Evolutionary conservation across 2,329 filamentous ascomycete genomes (phyloP).

Genomic region (Monascus ruber): DNA sequence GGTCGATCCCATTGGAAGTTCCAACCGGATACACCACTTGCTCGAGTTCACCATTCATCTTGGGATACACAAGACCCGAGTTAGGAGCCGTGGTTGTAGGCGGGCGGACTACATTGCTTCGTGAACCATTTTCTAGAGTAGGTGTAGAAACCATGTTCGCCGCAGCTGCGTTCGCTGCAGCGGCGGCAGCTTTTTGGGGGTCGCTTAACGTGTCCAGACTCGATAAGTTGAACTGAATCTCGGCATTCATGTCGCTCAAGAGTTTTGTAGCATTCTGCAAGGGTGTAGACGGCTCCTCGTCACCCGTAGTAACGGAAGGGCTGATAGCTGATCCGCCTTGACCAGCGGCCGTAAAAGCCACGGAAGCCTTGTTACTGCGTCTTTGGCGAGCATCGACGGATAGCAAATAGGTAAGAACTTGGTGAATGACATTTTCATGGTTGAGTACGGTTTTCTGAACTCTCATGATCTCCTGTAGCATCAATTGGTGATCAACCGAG

Average conservation of each 20-base stretch:
- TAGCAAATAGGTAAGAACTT: slow-evolving; percentile 58
- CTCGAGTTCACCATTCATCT: slow-evolving; percentile 48
- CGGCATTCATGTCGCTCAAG: slow-evolving; percentile 53
- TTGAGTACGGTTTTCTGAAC: slow-evolving; percentile 61
- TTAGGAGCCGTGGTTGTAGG: slow-evolving; percentile 37
- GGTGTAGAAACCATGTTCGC: slow-evolving; percentile 41
- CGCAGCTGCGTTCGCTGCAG: slow-evolving; percentile 18
- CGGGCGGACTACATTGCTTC: slow-evolving; percentile 32
- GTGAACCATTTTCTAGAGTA: slow-evolving; percentile 40
- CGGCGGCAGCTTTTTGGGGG: slow-evolving; percentile 44
- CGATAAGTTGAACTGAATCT: slow-evolving; percentile 52
- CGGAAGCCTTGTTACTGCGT: slow-evolving; percentile 44
- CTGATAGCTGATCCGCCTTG: slow-evolving; percentile 30
- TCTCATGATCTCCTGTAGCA: slow-evolving; percentile 52
- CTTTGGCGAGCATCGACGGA: slow-evolving; percentile 53
- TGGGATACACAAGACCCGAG: slow-evolving; percentile 39
- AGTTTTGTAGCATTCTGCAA: slow-evolving; percentile 58
- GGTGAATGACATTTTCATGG: slow-evolving; percentile 60
- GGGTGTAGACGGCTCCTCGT: slow-evolving; percentile 56
- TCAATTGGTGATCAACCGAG: slow-evolving; percentile 52
- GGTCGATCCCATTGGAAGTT: slow-evolving; percentile 82
- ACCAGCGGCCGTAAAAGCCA: slow-evolving; percentile 32
- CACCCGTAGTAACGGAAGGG: slow-evolving; percentile 35
- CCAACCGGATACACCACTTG: slow-evolving; percentile 83
- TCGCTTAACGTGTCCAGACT: slow-evolving; percentile 56